Base-by-base conservation (phyloP, 1,284 basidiomycete species). In the Ustilago trichophora region DNA sequence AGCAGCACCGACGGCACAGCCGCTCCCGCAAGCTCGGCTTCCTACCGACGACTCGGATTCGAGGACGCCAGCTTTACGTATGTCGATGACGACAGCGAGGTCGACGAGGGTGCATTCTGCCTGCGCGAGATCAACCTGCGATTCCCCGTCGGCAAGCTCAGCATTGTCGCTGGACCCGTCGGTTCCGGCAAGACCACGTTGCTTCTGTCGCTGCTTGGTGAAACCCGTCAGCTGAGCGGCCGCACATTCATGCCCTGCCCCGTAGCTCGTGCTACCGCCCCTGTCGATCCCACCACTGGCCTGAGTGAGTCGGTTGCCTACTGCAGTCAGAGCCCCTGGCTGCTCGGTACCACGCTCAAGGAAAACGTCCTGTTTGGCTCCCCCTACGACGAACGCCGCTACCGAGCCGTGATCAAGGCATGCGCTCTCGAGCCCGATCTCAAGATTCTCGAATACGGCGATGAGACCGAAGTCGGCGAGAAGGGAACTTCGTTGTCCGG, bases 311-410 rank as follows among this genome's bases (percentile, higher is more conserved):
- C 88, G 9, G 88, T 93, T 55, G 93, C 92, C 0, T 98, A 93
- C 82, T 93, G 96, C 11, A 92, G 93, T n/a, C 94, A 97, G 83
- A 86, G 88, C 1, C 89, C 93, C 0, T 93, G 91, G 91, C 85
- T 96, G 29, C 88, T 92, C 53, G 96, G 96, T 78, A 93, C 92
- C 0, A 91, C 90, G 4, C 93, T 98, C 82, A 90, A 89, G 85
- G 91, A 95, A 43, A 98, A 97, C 73, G 95, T 97, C 66, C 82
- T 96, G 19, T 98, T 98, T 82, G 91, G 89, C 55, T 84, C 92
- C 21, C 91, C 91, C 0, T 92, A 86, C 71, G 86, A 92, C 62
- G 87, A 89, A 73, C 86, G 88, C 46, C 86, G 93, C 3, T 95
- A 95, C 76, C 84, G 87, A 46, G 86, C 86, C 59, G 91, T 91